Percentiles rank a stretch among this genome's conserved stretches.
These are phyloP conservation scores for Filobasidium uniguttulatum DNA, from an alignment of 1,284 basidiomycete genomes.

Conservation along the genomic window DNA sequence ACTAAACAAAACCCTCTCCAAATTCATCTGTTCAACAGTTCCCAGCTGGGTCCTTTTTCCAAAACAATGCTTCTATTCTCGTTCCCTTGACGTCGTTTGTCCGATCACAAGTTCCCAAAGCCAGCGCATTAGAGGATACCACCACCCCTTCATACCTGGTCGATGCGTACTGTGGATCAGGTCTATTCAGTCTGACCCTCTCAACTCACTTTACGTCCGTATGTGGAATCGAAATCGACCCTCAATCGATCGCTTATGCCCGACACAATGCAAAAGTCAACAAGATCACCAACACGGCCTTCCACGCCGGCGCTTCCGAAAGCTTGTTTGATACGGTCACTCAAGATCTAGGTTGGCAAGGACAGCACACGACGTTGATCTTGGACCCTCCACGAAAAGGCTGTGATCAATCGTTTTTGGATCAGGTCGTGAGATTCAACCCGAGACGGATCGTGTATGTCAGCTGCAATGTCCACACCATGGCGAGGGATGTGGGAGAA, in stretches of 20 bases:
- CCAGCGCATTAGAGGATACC: slow-evolving; percentile 12
- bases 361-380: slow-evolving; percentile 52
- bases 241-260: slow-evolving; percentile 60
- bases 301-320: slow-evolving; percentile 55
- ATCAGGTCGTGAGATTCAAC: slow-evolving; percentile 60
- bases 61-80: slow-evolving; percentile 93
- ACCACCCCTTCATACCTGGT: slow-evolving; percentile 54
- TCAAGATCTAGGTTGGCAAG: slow-evolving; percentile 21
- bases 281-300: slow-evolving; percentile 41
- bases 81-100: slow-evolving; percentile 71
- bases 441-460: slow-evolving; percentile 70
- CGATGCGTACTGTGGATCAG: slow-evolving; percentile 78
- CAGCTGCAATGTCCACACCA: slow-evolving; percentile 66
- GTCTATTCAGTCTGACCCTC: slow-evolving; percentile 82
- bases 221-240: slow-evolving; percentile 71
- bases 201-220: slow-evolving; percentile 47
- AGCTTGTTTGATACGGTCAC: slow-evolving; percentile 53
- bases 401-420: slow-evolving; percentile 66
- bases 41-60: slow-evolving; percentile 82
- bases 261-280: slow-evolving; percentile 64
- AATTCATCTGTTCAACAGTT: slow-evolving; percentile 39
- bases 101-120: slow-evolving; percentile 51
- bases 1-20: neutral
- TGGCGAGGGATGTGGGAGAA: slow-evolving; percentile 12
- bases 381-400: slow-evolving; percentile 86